Percentiles rank a stretch among this genome's conserved stretches.
These are phyloP conservation scores for Penicillium robsamsonii DNA, from an alignment of 495 filamentous ascomycete species.

Conservation along the genomic window DNA sequence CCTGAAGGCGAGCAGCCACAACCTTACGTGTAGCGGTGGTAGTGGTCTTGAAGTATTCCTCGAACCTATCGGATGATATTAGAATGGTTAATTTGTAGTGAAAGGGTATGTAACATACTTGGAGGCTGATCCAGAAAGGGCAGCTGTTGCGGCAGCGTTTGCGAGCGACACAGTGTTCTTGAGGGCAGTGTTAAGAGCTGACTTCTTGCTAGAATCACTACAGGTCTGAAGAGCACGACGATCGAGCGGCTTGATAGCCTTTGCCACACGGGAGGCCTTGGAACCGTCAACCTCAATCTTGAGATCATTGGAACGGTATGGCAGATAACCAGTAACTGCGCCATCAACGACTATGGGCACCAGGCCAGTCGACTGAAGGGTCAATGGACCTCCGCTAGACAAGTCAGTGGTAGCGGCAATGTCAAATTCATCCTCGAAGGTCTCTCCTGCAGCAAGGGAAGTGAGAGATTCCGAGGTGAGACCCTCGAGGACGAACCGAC, in stretches of 20 bases:
- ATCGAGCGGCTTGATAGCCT: constrained; percentile 41
- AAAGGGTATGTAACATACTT: constrained; percentile 24
- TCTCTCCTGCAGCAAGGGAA: constrained; percentile 54
- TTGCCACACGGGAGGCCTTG: constrained; percentile 46
- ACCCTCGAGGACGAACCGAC: constrained; percentile 43
- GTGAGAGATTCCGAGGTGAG: constrained; percentile 54
- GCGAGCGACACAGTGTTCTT: constrained; percentile 51
- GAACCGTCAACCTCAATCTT: constrained; percentile 46
- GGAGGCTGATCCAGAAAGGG: constrained; percentile 44
- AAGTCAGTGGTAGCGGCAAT: constrained; percentile 58
- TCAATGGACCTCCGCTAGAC: constrained; percentile 45
- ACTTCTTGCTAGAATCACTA: constrained; percentile 45
- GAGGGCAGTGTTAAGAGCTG: constrained; percentile 46
- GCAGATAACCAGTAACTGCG: constrained; percentile 22
- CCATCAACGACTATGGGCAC: constrained; percentile 46
- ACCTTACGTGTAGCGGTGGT: constrained; percentile 36
- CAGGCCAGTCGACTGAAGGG: constrained; percentile 49
- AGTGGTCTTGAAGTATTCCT: constrained; percentile 63
- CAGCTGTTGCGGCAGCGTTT: constrained; percentile 52
- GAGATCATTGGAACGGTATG: constrained; percentile 27
- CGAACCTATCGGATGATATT: constrained; percentile 26
- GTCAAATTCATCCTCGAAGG: constrained; percentile 55
- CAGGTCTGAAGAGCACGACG: constrained; percentile 52
- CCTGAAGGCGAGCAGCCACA: constrained; percentile 51
- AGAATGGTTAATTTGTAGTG: not conserved